phyloP scores from a whole-genome alignment of 2,329 filamentous ascomycete genomes.

The Aspergillus unguis region DNA sequence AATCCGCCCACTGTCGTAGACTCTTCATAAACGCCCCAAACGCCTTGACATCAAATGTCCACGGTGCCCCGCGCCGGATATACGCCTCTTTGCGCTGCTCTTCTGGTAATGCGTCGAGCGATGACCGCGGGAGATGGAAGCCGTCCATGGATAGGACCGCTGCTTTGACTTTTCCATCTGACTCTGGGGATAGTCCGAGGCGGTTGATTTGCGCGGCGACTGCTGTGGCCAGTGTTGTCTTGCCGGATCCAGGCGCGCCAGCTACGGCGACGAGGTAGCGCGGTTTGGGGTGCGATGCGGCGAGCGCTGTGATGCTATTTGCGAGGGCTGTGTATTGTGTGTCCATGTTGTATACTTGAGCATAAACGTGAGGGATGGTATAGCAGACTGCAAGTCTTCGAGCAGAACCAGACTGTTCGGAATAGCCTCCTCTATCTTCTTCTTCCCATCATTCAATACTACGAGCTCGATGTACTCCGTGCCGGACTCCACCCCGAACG shows the following conservation, averaged over 20 bases:
- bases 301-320: slow-evolving; percentile 17
- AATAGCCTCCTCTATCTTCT: no score
- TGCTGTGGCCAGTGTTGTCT: slow-evolving; percentile 32
- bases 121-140: slow-evolving; percentile 33
- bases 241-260: slow-evolving; percentile 34
- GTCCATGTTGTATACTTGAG: slow-evolving; percentile 16
- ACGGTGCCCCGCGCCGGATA: slow-evolving; percentile 36
- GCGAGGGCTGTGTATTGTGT: slow-evolving; percentile 21
- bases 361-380: background rate
- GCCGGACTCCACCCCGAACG: no score
- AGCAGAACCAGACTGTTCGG: no score
- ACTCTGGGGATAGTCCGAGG: background rate
- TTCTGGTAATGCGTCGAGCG: slow-evolving; percentile 32
- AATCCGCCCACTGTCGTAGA: slow-evolving; percentile 26
- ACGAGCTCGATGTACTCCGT: no score
- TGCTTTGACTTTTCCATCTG: slow-evolving; percentile 7
- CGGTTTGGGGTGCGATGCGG: slow-evolving; percentile 14
- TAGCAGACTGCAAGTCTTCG: background rate
- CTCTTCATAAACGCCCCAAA: slow-evolving; percentile 28
- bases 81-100: slow-evolving; percentile 28
- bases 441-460: no score
- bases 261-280: slow-evolving; percentile 29
- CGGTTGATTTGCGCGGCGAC: slow-evolving; percentile 27
- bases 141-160: slow-evolving; percentile 37
- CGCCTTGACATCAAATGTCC: slow-evolving; percentile 34